A percentile compares a stretch with the other conserved stretches of the same genome.
These are phyloP conservation scores for Phytophthora capsici DNA, from an alignment of 352 stramenopile species.

Conservation along the genomic window DNA sequence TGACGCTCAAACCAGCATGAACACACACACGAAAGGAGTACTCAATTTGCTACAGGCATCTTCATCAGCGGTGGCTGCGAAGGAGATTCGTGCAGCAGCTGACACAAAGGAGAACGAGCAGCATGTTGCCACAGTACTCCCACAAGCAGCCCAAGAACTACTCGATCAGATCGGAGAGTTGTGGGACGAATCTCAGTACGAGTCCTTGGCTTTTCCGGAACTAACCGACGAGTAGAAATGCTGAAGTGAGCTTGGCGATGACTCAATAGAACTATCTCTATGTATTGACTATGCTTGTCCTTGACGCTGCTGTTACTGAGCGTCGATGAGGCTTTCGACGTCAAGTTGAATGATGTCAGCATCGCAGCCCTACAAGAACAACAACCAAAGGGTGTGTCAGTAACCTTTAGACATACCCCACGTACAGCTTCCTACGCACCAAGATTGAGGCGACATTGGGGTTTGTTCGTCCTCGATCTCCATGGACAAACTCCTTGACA, in stretches of 20 bases:
- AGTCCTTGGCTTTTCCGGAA: conserved; percentile 69
- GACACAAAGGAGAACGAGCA: conserved; percentile 9
- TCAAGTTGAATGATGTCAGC: conserved; percentile 99
- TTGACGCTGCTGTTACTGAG: conserved; percentile 25
- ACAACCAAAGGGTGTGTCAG: conserved; percentile 34
- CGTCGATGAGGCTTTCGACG: conserved; percentile 90
- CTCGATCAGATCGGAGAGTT: conserved; percentile 75
- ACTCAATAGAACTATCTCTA: conserved; percentile 24
- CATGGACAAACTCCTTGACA: conserved; percentile 99
- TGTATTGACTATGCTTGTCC: not conserved
- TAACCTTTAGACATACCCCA: not conserved
- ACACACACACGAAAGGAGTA: conserved; percentile 67
- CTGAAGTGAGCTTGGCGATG: not conserved
- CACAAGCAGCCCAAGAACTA: conserved; percentile 48
- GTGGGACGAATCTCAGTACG: conserved; percentile 86
- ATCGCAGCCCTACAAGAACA: conserved; percentile 70
- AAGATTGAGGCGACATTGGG: conserved; percentile 95
- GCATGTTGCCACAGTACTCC: conserved; percentile 22
- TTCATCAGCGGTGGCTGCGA: conserved; percentile 46
- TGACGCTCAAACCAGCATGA: conserved; percentile 65
- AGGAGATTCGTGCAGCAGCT: conserved; percentile 31
- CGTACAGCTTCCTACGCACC: conserved; percentile 36
- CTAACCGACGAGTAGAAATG: conserved; percentile 8
- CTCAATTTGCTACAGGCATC: conserved; percentile 66
- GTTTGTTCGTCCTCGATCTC: conserved; percentile 97